Conservation (phyloP, 208 protist species). For the Leptomonas pyrrhocoris region DNA sequence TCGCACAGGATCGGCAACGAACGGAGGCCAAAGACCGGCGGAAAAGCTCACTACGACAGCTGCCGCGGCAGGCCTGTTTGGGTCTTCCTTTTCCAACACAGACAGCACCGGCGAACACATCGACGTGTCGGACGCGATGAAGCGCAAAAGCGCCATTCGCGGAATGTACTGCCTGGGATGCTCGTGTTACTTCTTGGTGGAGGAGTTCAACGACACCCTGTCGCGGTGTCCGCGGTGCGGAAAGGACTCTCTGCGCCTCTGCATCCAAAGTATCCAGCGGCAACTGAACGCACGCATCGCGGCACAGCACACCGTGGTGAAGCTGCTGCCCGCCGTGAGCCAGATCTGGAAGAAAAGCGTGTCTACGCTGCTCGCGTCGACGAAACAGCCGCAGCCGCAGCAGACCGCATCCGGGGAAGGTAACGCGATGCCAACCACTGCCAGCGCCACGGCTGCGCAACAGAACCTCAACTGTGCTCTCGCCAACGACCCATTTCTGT, state of each 20-base stretch:
- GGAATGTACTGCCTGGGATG: constrained; percentile 71
- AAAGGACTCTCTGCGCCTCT: constrained; percentile 47
- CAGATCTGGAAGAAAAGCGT: constrained; percentile 21
- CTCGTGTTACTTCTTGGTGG: constrained; percentile 61
- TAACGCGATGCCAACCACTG: not conserved
- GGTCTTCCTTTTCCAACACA: not conserved
- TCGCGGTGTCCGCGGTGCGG: constrained; percentile 66
- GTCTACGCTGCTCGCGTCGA: not conserved
- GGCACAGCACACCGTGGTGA: constrained; percentile 26
- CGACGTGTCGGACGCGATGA: constrained; percentile 45
- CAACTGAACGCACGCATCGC: constrained; percentile 11
- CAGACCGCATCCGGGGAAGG: not conserved
- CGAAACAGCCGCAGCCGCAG: not conserved
- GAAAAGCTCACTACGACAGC: not conserved
- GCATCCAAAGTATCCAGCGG: constrained; percentile 28
- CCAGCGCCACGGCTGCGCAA: not conserved
- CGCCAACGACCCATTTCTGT: constrained; percentile 79
- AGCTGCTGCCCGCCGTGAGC: constrained; percentile 17
- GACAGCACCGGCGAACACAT: constrained; percentile 23
- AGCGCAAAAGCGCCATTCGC: constrained; percentile 39
- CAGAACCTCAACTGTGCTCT: constrained; percentile 45
- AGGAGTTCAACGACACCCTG: constrained; percentile 59
- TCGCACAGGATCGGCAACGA: not conserved
- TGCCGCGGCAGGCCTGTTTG: not conserved
- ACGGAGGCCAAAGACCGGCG: not conserved